These are phyloP conservation scores for Globisporangium mamillatum DNA, from an alignment of 352 stramenopile species.

Conservation along the genomic window DNA sequence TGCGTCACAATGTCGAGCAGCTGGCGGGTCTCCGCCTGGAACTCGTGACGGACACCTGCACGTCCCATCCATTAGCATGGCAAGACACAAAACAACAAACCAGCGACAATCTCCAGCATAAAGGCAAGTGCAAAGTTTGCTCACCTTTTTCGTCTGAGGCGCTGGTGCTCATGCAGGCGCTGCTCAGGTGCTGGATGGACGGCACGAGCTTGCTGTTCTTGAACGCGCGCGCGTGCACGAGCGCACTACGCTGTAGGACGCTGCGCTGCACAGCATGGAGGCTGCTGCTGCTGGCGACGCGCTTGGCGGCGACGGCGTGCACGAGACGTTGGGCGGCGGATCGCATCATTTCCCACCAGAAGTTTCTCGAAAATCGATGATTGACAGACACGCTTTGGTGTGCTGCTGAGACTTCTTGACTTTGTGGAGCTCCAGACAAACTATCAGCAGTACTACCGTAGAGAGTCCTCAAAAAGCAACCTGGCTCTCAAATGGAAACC, in stretches of 20 bases:
- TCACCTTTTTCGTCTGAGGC: slow-evolving; percentile 39
- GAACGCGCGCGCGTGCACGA: slow-evolving; percentile 15
- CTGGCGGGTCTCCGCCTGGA: slow-evolving; percentile 95
- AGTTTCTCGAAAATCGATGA: slow-evolving; percentile 29
- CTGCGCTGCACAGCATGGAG: slow-evolving; percentile 16
- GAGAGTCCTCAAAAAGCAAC: neutral
- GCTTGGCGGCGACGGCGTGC: slow-evolving; percentile 25
- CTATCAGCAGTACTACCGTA: neutral
- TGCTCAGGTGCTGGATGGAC: slow-evolving; percentile 33
- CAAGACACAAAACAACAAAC: neutral
- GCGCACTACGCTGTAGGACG: slow-evolving; percentile 10
- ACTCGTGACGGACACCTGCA: slow-evolving; percentile 80
- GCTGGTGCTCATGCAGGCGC: slow-evolving; percentile 37
- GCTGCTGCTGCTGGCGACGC: slow-evolving; percentile 16
- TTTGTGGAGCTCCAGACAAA: slow-evolving; percentile 4
- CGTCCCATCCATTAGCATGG: neutral
- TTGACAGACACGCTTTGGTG: slow-evolving; percentile 2
- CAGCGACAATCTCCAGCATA: neutral
- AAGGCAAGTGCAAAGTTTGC: neutral
- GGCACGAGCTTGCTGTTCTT: slow-evolving; percentile 29
- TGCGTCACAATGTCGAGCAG: slow-evolving; percentile 98
- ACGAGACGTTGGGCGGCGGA: slow-evolving; percentile 39
- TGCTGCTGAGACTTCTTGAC: neutral
- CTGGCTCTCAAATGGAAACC: neutral
- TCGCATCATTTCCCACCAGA: slow-evolving; percentile 46